Conservation (phyloP, 2,329 filamentous ascomycete species). For the Fusarium drepaniforme region DNA sequence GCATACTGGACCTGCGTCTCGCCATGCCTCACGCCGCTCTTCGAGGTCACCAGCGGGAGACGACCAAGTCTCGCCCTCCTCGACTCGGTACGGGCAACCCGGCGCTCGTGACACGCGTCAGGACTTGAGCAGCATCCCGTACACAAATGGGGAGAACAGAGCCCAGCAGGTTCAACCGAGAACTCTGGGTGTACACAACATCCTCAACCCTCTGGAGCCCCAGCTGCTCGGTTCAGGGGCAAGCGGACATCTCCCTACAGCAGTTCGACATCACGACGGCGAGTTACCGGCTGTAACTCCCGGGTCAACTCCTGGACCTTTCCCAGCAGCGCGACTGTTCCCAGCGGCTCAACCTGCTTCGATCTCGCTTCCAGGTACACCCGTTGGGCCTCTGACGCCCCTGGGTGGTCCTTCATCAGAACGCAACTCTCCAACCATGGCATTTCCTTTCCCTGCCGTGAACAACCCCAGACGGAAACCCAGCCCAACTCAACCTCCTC, state of each 20-base stretch:
- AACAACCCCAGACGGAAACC: slow-evolving; percentile 46
- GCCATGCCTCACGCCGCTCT: slow-evolving; percentile 64
- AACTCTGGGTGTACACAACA: slow-evolving; percentile 52
- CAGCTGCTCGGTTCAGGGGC: slow-evolving; percentile 34
- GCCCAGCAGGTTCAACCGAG: slow-evolving; percentile 42
- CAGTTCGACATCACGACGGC: slow-evolving; percentile 33
- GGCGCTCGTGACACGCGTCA: slow-evolving; percentile 40
- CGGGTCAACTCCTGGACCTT: slow-evolving; percentile 38
- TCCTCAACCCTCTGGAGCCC: slow-evolving; percentile 53
- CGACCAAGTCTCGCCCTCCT: slow-evolving; percentile 43
- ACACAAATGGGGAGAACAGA: slow-evolving; percentile 39
- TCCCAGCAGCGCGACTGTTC: slow-evolving; percentile 39
- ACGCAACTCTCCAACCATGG: slow-evolving; percentile 47
- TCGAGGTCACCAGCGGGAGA: slow-evolving; percentile 58
- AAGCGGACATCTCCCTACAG: slow-evolving; percentile 18
- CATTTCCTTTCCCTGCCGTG: slow-evolving; percentile 48
- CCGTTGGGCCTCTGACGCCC: slow-evolving; percentile 44
- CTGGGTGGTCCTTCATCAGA: slow-evolving; percentile 48
- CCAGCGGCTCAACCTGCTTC: slow-evolving; percentile 45
- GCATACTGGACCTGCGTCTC: slow-evolving; percentile 69
- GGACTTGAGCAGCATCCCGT: slow-evolving; percentile 35
- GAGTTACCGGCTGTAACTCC: slow-evolving; percentile 30
- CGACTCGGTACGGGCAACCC: slow-evolving; percentile 36
- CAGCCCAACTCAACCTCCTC: slow-evolving; percentile 48
- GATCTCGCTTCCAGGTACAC: slow-evolving; percentile 50